A percentile compares a stretch with the other conserved stretches of the same genome.
These are phyloP conservation scores for Komagataella ulmi DNA, from an alignment of 805 yeast genomes.

Conservation along the genomic window DNA sequence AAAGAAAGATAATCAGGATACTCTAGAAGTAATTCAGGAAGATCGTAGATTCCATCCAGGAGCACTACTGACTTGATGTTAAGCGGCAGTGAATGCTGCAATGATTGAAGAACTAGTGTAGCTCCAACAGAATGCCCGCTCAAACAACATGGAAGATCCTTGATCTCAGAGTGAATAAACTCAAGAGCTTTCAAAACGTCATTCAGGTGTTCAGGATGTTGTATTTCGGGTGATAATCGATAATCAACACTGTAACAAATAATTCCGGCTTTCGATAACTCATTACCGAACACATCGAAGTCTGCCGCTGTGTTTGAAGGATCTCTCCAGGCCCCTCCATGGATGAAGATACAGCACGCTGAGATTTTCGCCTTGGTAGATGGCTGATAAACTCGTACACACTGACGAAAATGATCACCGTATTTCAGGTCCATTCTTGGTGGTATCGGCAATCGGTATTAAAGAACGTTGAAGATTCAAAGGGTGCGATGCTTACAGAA, in stretches of 20 bases:
- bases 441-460: background rate
- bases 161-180: slow-evolving; percentile 8
- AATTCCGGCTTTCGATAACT: slow-evolving; percentile 9
- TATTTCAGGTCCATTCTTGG: background rate
- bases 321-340: slow-evolving; percentile 89
- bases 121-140: slow-evolving; percentile 83
- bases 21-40: slow-evolving; percentile 36
- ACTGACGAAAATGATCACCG: slow-evolving; percentile 12
- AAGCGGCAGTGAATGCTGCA: background rate
- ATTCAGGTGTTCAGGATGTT: slow-evolving; percentile 46
- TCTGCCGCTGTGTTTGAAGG: slow-evolving; percentile 46
- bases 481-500: background rate
- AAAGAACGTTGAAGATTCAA: too few species aligned
- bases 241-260: slow-evolving; percentile 38
- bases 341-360: slow-evolving; percentile 35
- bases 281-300: slow-evolving; percentile 21
- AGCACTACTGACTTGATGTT: slow-evolving; percentile 18
- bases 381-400: background rate
- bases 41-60: slow-evolving; percentile 62
- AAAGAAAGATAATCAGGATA: slow-evolving; percentile 47
- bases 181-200: slow-evolving; percentile 39
- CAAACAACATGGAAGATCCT: slow-evolving; percentile 16
- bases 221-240: slow-evolving; percentile 46
- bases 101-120: slow-evolving; percentile 38
- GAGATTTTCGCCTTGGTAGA: background rate